Evolutionary conservation across 305 asterid species (phyloP), one percentile per base, ranked within the genome.

Genomic region (Nicotiana rustica): DNA sequence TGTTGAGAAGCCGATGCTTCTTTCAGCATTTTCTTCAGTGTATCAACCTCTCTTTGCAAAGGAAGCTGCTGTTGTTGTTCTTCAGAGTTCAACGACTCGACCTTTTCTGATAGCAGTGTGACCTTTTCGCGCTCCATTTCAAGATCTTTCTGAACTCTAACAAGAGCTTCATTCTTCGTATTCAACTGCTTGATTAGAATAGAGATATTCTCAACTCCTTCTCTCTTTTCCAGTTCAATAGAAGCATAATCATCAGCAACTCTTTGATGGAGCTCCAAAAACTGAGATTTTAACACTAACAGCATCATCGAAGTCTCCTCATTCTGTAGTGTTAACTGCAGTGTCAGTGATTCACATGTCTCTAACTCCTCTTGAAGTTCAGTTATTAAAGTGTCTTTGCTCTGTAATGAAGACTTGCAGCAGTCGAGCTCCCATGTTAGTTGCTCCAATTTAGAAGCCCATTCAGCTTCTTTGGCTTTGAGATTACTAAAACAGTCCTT

Each of bases 91-190:
- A 80, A 47, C 29, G 87, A 84, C 78, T 82, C 87, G 5, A 90
- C 88, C 81, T 84, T 92, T 78, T 83, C 83, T 14, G 88, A 78
- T 79, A 95, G 84, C 82, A 31, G 21, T 69, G 80, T 85, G 17
- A 91, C 94, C 84, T 85, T 90, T 84, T 85, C 89, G 47, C 90
- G 86, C 84, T 92, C 94, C 59, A 85, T 91, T 78, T 93, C 97
- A 6, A 89, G 90, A 85, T 90, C 95, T 49, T 85, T 83, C 17
- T 88, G 92, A 70, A 92, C 92, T 78, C 73, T 82, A 44, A 38
- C 18, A 19, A 92, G 88, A 70, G 90, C 89, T 71, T 55, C 84
- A 77, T 90, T 82, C 91, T 89, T 90, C 36, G 47, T 65, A 82
- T 91, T 88, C 84, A 93, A 82, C 82, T 91, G 86, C 68, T 88